phyloP scores from a whole-genome alignment of 2,329 filamentous ascomycete genomes.

The Rhytidhysteron rufulum region DNA sequence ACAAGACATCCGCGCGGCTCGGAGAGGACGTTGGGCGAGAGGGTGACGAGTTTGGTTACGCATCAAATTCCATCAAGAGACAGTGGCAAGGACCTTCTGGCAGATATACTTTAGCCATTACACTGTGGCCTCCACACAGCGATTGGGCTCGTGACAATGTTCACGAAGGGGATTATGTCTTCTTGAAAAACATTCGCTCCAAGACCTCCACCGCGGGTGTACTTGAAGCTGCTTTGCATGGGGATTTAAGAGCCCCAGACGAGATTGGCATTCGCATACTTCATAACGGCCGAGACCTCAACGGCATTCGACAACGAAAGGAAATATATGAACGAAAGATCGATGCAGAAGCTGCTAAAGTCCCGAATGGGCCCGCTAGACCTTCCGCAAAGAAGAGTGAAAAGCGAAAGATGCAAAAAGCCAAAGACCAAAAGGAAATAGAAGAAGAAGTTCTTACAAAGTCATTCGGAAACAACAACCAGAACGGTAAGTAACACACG shows the following conservation, averaged over 20 bases:
- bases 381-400: slow-evolving; percentile 35
- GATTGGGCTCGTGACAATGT: slow-evolving; percentile 54
- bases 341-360: slow-evolving; percentile 4
- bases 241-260: slow-evolving; percentile 50
- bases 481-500: slow-evolving; percentile 34
- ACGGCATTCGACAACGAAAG: slow-evolving; percentile 59
- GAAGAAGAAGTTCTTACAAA: slow-evolving; percentile 10
- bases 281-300: slow-evolving; percentile 39
- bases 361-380: slow-evolving; percentile 5
- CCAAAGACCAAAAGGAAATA: slow-evolving; percentile 32
- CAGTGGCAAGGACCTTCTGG: slow-evolving; percentile 75
- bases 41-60: slow-evolving; percentile 57
- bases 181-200: slow-evolving; percentile 68
- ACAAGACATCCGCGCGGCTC: slow-evolving; percentile 38
- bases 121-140: slow-evolving; percentile 67
- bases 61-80: slow-evolving; percentile 27
- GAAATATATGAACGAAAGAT: slow-evolving; percentile 53
- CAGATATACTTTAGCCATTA: slow-evolving; percentile 66
- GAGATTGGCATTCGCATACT: slow-evolving; percentile 60
- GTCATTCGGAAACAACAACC: slow-evolving; percentile 26
- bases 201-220: slow-evolving; percentile 50
- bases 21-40: slow-evolving; percentile 35
- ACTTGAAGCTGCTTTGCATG: slow-evolving; percentile 70
- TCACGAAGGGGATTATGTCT: slow-evolving; percentile 58
- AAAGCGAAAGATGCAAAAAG: slow-evolving; percentile 29